Evolutionary conservation across 2,329 filamentous ascomycete genomes (phyloP), one percentile per base, ranked within the genome.

Genomic region (Pezicula carpinea): DNA sequence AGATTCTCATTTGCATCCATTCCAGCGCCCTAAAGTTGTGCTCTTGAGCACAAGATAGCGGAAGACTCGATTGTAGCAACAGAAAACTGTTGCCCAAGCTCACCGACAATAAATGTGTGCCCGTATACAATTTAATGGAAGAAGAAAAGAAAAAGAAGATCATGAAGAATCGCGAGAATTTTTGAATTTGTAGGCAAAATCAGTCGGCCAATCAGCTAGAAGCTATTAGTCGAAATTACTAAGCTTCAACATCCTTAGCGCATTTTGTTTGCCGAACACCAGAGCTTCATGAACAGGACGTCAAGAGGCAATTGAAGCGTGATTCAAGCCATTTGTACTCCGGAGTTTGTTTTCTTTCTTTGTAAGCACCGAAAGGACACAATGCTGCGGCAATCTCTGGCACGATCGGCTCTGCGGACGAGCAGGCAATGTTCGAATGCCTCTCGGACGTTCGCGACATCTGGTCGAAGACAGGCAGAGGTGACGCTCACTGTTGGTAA

Each of bases 401-500:
- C 79, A 71, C 80, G 80, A 73, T 82, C 81, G 75, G 76, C 80
- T 72, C 79, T 79, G 76, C 79, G 80, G 77, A 76, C 76, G 62
- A 72, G 77, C 71, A 75, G 74, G 66, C 76, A 74, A 65, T 72
- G 72, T 65, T 72, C 70, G 68, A 72, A 70, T 67, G 80, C 80
- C 71, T 77, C 82, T 69, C 83, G 90, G 73, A 75, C 86, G 64
- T 96, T 99, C 76, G 80, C 87, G 71, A 87, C 85, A 63, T 90
- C 88, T 59, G 72, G 80, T 65, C 81, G 79, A 71, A 82, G 89
- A 69, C 80, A 80, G 62, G 92, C 90, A 61, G 90, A 97, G 77
- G 91, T 99, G 65, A 90, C 96, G 80, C 82, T 99, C 70, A 99
- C 92, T 65, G 83, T 96, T 77, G 89, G 89, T 95, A 73, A 65